Evolutionary conservation across 2,329 filamentous ascomycete genomes (phyloP).

Genomic region (Ilyonectria robusta): DNA sequence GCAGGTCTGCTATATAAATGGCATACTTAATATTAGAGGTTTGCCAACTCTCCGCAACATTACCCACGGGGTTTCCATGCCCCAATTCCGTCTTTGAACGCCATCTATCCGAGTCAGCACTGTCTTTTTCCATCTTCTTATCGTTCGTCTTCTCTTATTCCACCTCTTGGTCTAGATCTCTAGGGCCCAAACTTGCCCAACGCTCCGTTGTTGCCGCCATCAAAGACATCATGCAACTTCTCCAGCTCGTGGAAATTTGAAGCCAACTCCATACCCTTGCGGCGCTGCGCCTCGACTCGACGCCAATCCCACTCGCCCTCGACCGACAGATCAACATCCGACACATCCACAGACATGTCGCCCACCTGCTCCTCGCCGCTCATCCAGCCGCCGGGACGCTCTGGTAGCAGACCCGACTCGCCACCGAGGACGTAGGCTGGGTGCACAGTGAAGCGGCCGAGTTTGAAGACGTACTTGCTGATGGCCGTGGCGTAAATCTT

Average conservation of each 20-base stretch:
- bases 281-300: slow-evolving; percentile 67
- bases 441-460: slow-evolving; percentile 85
- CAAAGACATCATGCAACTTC: slow-evolving; percentile 64
- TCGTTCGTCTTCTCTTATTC: background rate
- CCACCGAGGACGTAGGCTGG: slow-evolving; percentile 82
- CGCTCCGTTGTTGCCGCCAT: slow-evolving; percentile 67
- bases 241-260: slow-evolving; percentile 71
- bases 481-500: slow-evolving; percentile 80
- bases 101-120: background rate
- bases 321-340: slow-evolving; percentile 52
- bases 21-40: slow-evolving; percentile 3
- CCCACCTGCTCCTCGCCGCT: slow-evolving; percentile 60
- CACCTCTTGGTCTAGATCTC: slow-evolving; percentile 39
- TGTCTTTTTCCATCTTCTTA: slow-evolving; percentile 3
- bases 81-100: slow-evolving; percentile 8
- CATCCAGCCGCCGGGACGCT: slow-evolving; percentile 77
- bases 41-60: slow-evolving; percentile 2
- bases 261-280: slow-evolving; percentile 69
- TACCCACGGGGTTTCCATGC: background rate
- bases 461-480: slow-evolving; percentile 87
- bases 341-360: slow-evolving; percentile 55
- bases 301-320: slow-evolving; percentile 70
- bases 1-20: slow-evolving; percentile 10
- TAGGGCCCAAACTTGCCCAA: slow-evolving; percentile 64
- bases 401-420: slow-evolving; percentile 78